A percentile compares a stretch with the other conserved stretches of the same genome.
Conservation (phyloP, 2,329 filamentous ascomycete species). For the Chaetomiaceae sp. region DNA sequence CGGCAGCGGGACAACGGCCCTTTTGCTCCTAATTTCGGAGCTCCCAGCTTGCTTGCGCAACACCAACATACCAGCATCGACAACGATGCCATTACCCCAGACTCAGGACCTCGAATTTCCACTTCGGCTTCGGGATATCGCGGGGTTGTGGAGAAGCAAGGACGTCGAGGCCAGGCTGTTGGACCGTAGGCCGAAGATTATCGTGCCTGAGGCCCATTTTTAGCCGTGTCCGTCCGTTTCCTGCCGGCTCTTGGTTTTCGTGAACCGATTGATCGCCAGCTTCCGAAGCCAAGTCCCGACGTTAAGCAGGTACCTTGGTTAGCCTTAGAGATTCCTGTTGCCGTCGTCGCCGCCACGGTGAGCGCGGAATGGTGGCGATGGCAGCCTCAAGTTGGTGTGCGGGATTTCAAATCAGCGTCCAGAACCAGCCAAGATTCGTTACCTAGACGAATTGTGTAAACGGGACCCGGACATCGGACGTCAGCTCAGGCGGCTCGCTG, state of each 20-base stretch:
- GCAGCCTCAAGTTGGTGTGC: background rate
- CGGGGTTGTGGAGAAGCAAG: slow-evolving; percentile 12
- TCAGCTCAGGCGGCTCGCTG: background rate
- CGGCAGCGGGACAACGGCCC: background rate
- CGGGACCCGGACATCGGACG: slow-evolving; percentile 5
- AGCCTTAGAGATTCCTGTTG: too few relatives aligned
- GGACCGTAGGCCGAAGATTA: slow-evolving; percentile 20
- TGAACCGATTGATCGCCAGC: slow-evolving; percentile 3
- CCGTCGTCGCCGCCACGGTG: background rate
- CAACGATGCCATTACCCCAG: background rate
- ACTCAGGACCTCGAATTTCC: background rate
- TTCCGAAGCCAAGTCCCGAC: slow-evolving; percentile 12
- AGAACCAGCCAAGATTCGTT: background rate
- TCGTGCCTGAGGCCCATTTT: slow-evolving; percentile 18
- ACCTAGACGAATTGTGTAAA: background rate
- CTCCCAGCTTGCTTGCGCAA: background rate
- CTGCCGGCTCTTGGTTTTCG: slow-evolving; percentile 21
- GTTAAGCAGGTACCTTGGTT: slow-evolving; percentile 19
- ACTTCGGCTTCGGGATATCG: slow-evolving; percentile 11
- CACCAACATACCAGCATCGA: background rate
- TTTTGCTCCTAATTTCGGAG: background rate
- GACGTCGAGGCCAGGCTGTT: background rate
- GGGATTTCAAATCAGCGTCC: slow-evolving; percentile 8
- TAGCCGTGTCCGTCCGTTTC: slow-evolving; percentile 20
- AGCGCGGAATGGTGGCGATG: background rate